A percentile compares a stretch with the other conserved stretches of the same genome.
These are phyloP conservation scores for Xylaria bambusicola DNA, from an alignment of 495 filamentous ascomycete genomes.

Conservation along the genomic window DNA sequence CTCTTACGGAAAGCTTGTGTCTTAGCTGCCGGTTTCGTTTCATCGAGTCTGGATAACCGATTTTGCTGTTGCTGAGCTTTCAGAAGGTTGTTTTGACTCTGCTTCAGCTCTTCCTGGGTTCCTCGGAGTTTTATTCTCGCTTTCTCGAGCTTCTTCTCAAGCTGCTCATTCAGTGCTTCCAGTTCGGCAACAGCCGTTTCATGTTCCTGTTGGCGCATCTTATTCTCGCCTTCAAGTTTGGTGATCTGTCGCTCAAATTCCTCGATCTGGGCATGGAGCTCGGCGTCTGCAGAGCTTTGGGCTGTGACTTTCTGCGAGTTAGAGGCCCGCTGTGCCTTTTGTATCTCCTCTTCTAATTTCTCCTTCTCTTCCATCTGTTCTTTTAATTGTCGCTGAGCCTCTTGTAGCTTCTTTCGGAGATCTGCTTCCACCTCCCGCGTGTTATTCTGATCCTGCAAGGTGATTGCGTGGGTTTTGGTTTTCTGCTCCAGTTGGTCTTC, in stretches of 20 bases:
- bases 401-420: slow-evolving; percentile 35
- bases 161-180: slow-evolving; percentile 55
- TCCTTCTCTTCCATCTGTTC: slow-evolving; percentile 40
- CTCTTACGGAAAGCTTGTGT: slow-evolving; percentile 35
- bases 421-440: slow-evolving; percentile 31
- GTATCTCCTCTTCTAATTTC: slow-evolving; percentile 38
- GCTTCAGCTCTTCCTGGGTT: slow-evolving; percentile 70
- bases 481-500: slow-evolving; percentile 38
- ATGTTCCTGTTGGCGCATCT: slow-evolving; percentile 34
- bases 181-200: slow-evolving; percentile 48
- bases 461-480: slow-evolving; percentile 26
- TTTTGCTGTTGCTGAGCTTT: slow-evolving; percentile 37
- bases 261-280: slow-evolving; percentile 29
- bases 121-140: slow-evolving; percentile 66
- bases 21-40: slow-evolving; percentile 34
- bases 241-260: slow-evolving; percentile 42
- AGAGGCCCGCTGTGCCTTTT: slow-evolving; percentile 33
- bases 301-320: slow-evolving; percentile 35
- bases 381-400: slow-evolving; percentile 31
- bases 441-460: slow-evolving; percentile 26
- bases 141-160: slow-evolving; percentile 69
- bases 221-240: slow-evolving; percentile 45
- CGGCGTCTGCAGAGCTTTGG: slow-evolving; percentile 16
- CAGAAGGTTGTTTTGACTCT: slow-evolving; percentile 48
- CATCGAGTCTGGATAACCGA: slow-evolving; percentile 30